Base-by-base conservation (phyloP, 192 early-diverging fungal genomes). In the Entomortierella beljakovae region DNA sequence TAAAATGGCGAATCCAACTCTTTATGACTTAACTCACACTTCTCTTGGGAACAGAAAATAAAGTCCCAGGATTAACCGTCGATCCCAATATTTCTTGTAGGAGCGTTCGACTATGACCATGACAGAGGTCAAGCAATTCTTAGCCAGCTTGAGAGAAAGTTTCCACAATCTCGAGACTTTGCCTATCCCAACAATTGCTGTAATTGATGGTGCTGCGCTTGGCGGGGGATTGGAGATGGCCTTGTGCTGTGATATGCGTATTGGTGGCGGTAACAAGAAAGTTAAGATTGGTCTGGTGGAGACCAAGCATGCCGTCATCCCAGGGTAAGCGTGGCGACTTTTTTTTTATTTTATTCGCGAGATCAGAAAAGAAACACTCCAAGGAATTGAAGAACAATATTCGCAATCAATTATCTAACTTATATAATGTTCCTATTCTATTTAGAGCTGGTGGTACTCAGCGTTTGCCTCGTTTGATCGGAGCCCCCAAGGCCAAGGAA, bases 171-270 rank as follows among this genome's bases (percentile, higher is more conserved):
- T 99, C 11, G 97, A 93, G 90, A 86, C 92, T 2, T 77, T 98
- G 42, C 95, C 96, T 4, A 89, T 94, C 55, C 97, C 97, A 34
- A 98, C 97, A 4, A 97, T 99, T 75, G 92, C 95, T 2, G 94
- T 90, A 6, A 89, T 99, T 62, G 97, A 99, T 68, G 97, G 97
- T 15, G 91, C 92, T 20, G 96, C 96, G 0, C 82, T 99, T 15
- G 97, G 96, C 10, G 97, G 96, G 29, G 97, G 96, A 10, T 83
- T 97, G 51, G 96, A 98, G 76, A 81, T 98, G 70, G 93, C 96
- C 10, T 83, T 98, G 35, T 92, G 92, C 54, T 93, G 94, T 54
- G 95, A 99, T 82, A 82, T 99, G 65, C 84, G 97, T 7, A 85
- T 97, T 34, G 94, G 93, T 26, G 95, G 95, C 59, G 87, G 81